Evolutionary conservation across 163 green algal species (phyloP), one percentile per base, ranked within the genome.

Genomic region (Picocystis sp.): DNA sequence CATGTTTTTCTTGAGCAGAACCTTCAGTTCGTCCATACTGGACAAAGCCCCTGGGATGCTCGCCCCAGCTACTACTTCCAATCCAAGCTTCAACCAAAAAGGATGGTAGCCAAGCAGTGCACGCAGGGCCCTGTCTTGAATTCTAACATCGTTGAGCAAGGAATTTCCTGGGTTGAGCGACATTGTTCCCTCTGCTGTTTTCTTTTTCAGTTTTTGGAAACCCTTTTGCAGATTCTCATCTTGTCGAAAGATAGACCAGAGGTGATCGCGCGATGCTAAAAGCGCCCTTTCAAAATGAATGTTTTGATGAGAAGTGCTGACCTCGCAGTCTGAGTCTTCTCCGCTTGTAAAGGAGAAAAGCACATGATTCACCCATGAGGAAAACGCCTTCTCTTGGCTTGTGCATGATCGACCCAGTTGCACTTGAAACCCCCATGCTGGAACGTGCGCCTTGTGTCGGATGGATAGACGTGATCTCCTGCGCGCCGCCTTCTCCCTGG

Each of bases 41-140:
- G 25, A 11, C 17, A 10, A 2, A 34, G 3, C 23, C 52, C 42
- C 33, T 43, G 51, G 35, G 11, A 38, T 35, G 34, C 22, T 12
- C 21, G 22, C 33, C n/a, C 62, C 64, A n/a, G 70, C 9, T 1
- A 83, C 61, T 0, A 73, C 73, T 57, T 90, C 76, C 17, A 88
- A 52, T 1, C 62, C 85, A 10, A 86, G 43, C 6, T 62, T 62
- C 61, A 95, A 71, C 85, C 85, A 95, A 53, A 93, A 82, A 2
- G 82, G 76, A 57, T 93, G 74, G 65, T 92, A 93, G 21, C 53
- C 65, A 15, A 73, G 46, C 34, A 94, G 69, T 29, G 69, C 75
- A 11, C 74, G 57, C 38, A 79, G 22, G n/a, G 69, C 67, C 22
- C 67, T 58, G 17, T 68, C 57, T 13, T 65, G 65, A 49, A 81